Evolutionary conservation across 176 grass and related monocot genomes (phyloP).

Genomic region (Panicum miliaceum): DNA sequence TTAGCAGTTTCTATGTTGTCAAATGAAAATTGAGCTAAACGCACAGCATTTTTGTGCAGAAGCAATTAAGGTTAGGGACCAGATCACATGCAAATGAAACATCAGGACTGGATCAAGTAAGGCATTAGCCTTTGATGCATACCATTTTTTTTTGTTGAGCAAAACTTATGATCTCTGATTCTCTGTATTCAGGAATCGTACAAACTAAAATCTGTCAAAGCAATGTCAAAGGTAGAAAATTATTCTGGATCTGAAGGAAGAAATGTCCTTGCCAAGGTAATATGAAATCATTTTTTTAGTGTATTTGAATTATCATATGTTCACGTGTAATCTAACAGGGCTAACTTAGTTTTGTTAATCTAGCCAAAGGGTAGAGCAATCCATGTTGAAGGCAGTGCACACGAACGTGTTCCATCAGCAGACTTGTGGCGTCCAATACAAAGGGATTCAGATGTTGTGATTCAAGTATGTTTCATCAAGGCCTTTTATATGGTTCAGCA

Average conservation of each 20-base stretch:
- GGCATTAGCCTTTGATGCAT: constrained; percentile 30
- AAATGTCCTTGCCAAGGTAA: constrained; percentile 57
- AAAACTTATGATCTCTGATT: constrained; percentile 22
- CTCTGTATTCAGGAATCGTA: constrained; percentile 46
- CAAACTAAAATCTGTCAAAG: constrained; percentile 38
- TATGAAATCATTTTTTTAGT: constrained; percentile 21
- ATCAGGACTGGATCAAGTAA: constrained; percentile 63
- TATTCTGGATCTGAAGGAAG: constrained; percentile 47
- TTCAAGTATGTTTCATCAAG: constrained; percentile 62
- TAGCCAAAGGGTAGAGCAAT: constrained; percentile 82
- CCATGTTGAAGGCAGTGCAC: constrained; percentile 59
- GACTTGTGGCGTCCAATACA: constrained; percentile 66
- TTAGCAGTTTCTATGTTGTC: neutral
- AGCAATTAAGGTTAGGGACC: constrained; percentile 44
- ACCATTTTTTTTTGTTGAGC: constrained; percentile 24
- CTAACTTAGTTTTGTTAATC: constrained; percentile 48
- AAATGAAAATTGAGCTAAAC: constrained; percentile 30
- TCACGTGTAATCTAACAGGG: constrained; percentile 24
- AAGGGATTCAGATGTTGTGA: constrained; percentile 87
- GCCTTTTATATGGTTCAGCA: constrained; percentile 31
- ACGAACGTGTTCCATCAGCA: constrained; percentile 68
- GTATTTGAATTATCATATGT: constrained; percentile 31
- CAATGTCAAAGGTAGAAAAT: constrained; percentile 39
- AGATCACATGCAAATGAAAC: constrained; percentile 44
- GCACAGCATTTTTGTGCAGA: constrained; percentile 40